A percentile compares a stretch with the other conserved stretches of the same genome.
phyloP scores from a whole-genome alignment of 257 asterid genomes.

The Solanum ossicruentum region DNA sequence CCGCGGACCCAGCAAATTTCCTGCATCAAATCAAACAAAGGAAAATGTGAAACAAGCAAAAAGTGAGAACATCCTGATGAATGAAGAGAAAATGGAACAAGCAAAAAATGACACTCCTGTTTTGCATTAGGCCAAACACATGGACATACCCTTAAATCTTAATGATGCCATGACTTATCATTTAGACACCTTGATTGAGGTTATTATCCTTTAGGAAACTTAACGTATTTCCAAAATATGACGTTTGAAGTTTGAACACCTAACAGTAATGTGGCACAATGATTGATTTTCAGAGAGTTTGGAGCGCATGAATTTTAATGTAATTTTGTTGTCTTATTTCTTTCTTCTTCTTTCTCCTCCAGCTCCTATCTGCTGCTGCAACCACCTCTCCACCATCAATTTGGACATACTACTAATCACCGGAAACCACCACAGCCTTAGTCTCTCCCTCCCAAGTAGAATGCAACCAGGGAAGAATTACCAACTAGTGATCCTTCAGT shows the following conservation, averaged over 20 bases:
- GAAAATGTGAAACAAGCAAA: background rate
- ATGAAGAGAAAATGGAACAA: background rate
- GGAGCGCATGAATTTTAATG: background rate
- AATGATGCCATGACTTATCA: background rate
- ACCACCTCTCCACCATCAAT: background rate
- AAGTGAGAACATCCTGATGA: background rate
- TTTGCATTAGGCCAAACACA: background rate
- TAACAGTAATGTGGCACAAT: background rate
- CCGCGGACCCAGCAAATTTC: conserved; percentile 48
- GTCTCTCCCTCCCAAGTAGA: background rate
- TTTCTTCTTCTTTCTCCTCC: background rate
- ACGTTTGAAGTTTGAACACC: background rate
- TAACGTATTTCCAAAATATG: background rate
- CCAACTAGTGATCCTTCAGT: background rate
- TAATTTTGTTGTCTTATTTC: background rate
- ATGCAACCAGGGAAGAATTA: background rate
- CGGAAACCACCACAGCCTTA: background rate
- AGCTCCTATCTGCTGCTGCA: background rate
- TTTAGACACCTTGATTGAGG: background rate
- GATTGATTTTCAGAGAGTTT: background rate
- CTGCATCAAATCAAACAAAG: conserved; percentile 22
- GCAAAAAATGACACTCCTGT: background rate
- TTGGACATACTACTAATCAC: background rate
- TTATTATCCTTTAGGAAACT: background rate
- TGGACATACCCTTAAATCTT: background rate